phyloP scores from a whole-genome alignment of 169 alveolate species.

The Plasmodium vivax region DNA sequence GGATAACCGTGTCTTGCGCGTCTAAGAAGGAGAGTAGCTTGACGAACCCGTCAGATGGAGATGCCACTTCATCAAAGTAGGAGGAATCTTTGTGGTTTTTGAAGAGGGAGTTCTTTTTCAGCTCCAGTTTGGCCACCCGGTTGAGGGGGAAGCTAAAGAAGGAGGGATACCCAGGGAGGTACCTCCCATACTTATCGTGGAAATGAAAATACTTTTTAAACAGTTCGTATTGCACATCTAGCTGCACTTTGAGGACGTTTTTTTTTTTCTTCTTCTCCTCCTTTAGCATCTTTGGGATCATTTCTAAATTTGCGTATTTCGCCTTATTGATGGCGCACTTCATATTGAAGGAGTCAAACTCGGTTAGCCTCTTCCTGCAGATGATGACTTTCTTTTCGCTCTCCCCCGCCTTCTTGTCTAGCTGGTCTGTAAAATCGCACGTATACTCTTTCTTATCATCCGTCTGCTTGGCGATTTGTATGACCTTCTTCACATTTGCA shows the following conservation, averaged over 20 bases:
- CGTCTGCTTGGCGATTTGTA: constrained; percentile 1
- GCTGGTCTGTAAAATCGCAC: constrained; percentile 30
- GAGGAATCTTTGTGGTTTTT: constrained; percentile 5
- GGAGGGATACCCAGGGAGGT: constrained; percentile 20
- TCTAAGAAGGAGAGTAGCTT: constrained; percentile 26
- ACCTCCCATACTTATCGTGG: background rate
- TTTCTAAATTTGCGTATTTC: background rate
- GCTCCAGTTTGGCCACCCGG: constrained; percentile 19
- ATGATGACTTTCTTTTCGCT: constrained; percentile 9
- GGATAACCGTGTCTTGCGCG: background rate
- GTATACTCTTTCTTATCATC: constrained; percentile 16
- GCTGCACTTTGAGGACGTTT: constrained; percentile 2
- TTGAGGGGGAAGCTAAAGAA: constrained; percentile 9
- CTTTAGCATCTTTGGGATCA: constrained; percentile 14
- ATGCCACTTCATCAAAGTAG: background rate
- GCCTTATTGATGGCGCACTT: constrained; percentile 13
- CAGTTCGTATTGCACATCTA: constrained; percentile 5
- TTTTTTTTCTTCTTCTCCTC: background rate
- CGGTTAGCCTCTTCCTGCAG: constrained; percentile 49
- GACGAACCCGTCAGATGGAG: constrained; percentile 7
- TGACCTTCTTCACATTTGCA: background rate
- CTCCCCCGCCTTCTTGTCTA: background rate
- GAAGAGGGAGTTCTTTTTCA: constrained; percentile 34
- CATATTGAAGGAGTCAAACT: constrained; percentile 29
- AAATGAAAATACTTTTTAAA: constrained; percentile 13